Evolutionary conservation across 768 basidiomycete species (phyloP).

Genomic region (Omphalotus guepiniiformis): DNA sequence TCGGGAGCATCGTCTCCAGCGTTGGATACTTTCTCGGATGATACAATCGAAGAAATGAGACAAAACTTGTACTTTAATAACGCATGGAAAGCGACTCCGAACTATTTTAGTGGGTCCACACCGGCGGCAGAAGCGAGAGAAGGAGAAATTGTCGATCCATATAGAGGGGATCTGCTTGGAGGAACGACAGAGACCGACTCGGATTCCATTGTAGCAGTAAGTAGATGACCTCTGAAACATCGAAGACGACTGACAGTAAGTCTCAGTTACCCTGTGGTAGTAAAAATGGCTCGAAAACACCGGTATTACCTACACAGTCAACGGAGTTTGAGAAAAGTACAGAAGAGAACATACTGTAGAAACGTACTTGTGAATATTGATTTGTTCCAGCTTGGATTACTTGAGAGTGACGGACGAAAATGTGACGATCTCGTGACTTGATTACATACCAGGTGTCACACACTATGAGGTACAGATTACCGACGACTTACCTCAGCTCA

Average conservation of each 20-base stretch:
- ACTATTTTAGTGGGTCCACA: not conserved
- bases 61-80: not conserved
- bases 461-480: too few relatives aligned
- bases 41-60: too few relatives aligned
- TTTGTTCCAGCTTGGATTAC: too few relatives aligned
- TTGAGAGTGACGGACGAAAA: too few relatives aligned
- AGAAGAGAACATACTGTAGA: too few relatives aligned
- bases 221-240: not conserved
- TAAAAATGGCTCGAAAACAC: not conserved
- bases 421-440: too few relatives aligned
- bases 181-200: not conserved
- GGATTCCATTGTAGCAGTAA: not conserved
- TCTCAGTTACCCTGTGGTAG: not conserved
- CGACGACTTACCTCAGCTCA: too few relatives aligned
- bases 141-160: conserved; percentile 11
- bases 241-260: not conserved
- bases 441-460: too few relatives aligned
- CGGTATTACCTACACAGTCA: not conserved
- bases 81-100: conserved; percentile 4
- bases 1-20: not conserved
- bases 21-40: too few relatives aligned
- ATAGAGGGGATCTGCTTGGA: not conserved
- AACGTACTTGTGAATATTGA: too few relatives aligned
- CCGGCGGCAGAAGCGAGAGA: not conserved
- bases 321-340: not conserved